phyloP scores from a whole-genome alignment of 2,329 filamentous ascomycete species.

The Raffaelea albimanens region DNA sequence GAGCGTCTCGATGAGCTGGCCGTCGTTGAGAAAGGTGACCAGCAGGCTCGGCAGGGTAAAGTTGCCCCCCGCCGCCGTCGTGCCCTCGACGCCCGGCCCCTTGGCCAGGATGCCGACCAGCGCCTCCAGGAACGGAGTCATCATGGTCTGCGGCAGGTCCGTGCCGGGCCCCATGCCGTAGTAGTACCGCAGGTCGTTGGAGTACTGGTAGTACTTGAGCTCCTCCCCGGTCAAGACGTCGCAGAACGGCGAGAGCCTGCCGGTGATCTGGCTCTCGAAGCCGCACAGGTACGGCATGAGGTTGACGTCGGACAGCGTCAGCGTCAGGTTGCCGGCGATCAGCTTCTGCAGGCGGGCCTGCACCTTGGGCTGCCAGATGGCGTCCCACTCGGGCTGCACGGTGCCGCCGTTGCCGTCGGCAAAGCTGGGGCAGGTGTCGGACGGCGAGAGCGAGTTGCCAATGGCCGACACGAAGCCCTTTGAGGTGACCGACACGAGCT shows the following conservation, averaged over 20 bases:
- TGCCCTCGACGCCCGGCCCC: conserved; percentile 41
- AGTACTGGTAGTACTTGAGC: conserved; percentile 55
- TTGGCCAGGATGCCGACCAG: conserved; percentile 42
- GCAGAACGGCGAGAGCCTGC: conserved; percentile 52
- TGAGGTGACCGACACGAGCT: conserved; percentile 48
- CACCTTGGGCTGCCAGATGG: conserved; percentile 30
- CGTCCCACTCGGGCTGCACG: conserved; percentile 18
- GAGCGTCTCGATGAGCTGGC: conserved; percentile 53
- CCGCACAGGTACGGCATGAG: conserved; percentile 59
- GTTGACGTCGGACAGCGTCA: conserved; percentile 30
- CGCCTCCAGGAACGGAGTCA: conserved; percentile 50
- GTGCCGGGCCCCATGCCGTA: conserved; percentile 53
- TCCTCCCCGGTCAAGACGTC: conserved; percentile 52
- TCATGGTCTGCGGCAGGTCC: conserved; percentile 43
- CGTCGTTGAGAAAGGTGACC: conserved; percentile 55
- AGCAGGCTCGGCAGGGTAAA: conserved; percentile 48
- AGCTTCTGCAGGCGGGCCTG: conserved; percentile 42
- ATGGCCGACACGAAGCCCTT: conserved; percentile 40
- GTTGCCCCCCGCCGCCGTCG: conserved; percentile 30
- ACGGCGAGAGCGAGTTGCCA: conserved; percentile 54
- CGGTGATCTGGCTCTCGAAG: conserved; percentile 60
- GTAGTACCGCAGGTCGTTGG: conserved; percentile 59
- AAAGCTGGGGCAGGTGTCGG: conserved; percentile 54
- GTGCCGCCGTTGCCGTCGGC: conserved; percentile 42
- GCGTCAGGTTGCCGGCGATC: conserved; percentile 43